Evolutionary conservation across 345 rosid genomes (phyloP).

Genomic region (Ceriops decandra): DNA sequence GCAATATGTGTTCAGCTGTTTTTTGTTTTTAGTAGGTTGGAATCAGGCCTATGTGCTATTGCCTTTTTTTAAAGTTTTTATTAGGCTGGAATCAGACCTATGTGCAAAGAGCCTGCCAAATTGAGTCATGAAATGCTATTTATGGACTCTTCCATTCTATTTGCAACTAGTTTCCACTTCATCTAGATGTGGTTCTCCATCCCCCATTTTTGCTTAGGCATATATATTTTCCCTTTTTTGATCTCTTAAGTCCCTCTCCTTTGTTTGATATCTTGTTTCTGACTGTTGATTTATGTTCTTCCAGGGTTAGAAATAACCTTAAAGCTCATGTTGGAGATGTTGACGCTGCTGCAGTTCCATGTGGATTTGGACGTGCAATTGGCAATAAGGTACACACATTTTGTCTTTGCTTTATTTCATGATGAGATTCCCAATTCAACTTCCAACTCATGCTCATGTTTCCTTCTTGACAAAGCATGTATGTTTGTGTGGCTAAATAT

Average conservation of each 20-base stretch:
- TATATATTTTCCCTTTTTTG: neutral
- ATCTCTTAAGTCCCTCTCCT: neutral
- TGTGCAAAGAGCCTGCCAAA: neutral
- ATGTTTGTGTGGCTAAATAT: conserved; percentile 2
- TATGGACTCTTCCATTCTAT: neutral
- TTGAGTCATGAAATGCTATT: conserved; percentile 3
- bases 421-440: neutral
- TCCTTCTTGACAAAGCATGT: no score
- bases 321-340: conserved; percentile 85
- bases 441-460: no score
- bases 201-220: neutral
- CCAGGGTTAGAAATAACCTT: conserved; percentile 81
- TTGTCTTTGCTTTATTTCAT: neutral
- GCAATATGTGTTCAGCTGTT: neutral
- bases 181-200: neutral
- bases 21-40: neutral
- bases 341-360: conserved; percentile 96
- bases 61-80: neutral
- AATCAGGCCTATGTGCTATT: neutral
- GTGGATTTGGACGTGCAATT: conserved; percentile 98
- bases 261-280: conserved; percentile 7
- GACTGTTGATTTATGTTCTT: conserved; percentile 8
- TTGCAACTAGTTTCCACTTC: neutral
- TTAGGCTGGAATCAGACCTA: neutral
- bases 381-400: conserved; percentile 73